Percentiles rank a stretch among this genome's conserved stretches.
phyloP scores from a whole-genome alignment of 2,329 filamentous ascomycete genomes.

The Ophiocordyceps australis region DNA sequence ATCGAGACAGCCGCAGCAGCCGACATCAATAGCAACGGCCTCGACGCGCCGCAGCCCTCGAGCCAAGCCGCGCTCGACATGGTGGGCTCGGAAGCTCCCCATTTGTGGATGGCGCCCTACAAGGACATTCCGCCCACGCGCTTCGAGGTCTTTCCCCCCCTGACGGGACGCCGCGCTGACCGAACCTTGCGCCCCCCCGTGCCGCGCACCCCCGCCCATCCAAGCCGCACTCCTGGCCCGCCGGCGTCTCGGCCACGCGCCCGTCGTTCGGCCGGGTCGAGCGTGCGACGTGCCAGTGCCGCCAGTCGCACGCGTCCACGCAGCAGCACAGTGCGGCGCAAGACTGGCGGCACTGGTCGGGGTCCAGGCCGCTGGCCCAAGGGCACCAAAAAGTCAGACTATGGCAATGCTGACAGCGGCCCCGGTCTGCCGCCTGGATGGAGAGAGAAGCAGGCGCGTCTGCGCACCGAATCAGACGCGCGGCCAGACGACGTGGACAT shows the following conservation, averaged over 20 bases:
- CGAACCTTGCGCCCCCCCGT: constrained; percentile 20
- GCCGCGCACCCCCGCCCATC: constrained; percentile 18
- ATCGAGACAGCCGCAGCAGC: constrained; percentile 11
- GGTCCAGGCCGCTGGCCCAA: constrained; percentile 50
- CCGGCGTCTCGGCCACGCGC: too few species aligned
- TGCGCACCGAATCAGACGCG: constrained; percentile 5
- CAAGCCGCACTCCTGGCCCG: constrained; percentile 20
- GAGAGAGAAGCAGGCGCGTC: constrained; percentile 14
- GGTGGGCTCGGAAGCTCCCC: constrained; percentile 9
- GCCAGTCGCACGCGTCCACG: constrained; percentile 22
- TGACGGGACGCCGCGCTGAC: constrained; percentile 29
- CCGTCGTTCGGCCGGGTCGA: too few species aligned
- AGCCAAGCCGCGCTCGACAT: background rate
- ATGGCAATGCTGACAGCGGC: constrained; percentile 46
- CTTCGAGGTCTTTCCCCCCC: constrained; percentile 63
- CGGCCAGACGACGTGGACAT: constrained; percentile 3
- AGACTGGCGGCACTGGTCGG: constrained; percentile 42
- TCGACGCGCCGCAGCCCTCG: constrained; percentile 7
- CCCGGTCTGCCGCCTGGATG: constrained; percentile 43
- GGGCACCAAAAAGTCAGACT: constrained; percentile 50
- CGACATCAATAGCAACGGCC: constrained; percentile 11
- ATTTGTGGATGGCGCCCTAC: constrained; percentile 33
- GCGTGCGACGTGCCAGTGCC: constrained; percentile 12
- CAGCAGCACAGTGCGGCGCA: constrained; percentile 25
- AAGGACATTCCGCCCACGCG: constrained; percentile 46